Evolutionary conservation across 2,329 filamentous ascomycete species (phyloP).

Genomic region (Colletotrichum coccodes): DNA sequence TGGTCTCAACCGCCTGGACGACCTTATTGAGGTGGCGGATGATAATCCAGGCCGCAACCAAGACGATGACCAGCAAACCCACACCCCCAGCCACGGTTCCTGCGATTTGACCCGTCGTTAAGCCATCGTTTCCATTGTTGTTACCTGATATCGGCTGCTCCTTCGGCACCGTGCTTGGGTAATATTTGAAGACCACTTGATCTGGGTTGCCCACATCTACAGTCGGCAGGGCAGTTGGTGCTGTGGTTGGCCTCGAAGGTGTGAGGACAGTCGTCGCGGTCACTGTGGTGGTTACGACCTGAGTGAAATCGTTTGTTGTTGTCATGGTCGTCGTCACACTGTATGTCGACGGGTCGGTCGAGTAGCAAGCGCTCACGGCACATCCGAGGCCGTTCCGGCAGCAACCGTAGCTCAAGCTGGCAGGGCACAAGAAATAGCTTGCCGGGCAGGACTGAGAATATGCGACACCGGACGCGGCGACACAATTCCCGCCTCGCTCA

Average conservation of each 20-base stretch:
- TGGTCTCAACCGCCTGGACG: slow-evolving; percentile 49
- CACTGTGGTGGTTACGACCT: slow-evolving; percentile 50
- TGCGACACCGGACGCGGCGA: slow-evolving; percentile 53
- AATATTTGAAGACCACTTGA: slow-evolving; percentile 52
- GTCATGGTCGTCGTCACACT: slow-evolving; percentile 56
- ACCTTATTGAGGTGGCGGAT: slow-evolving; percentile 60
- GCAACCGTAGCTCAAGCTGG: slow-evolving; percentile 62
- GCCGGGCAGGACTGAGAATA: slow-evolving; percentile 53
- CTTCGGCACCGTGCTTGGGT: slow-evolving; percentile 57
- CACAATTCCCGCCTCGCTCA: slow-evolving; percentile 49
- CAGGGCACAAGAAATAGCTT: slow-evolving; percentile 59
- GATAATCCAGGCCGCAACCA: slow-evolving; percentile 59
- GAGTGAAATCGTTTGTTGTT: slow-evolving; percentile 53
- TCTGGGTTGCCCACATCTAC: slow-evolving; percentile 37
- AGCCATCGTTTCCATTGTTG: slow-evolving; percentile 40
- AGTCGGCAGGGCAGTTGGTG: slow-evolving; percentile 38
- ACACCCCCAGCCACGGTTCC: slow-evolving; percentile 65
- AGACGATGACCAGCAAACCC: slow-evolving; percentile 56
- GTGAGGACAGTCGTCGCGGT: slow-evolving; percentile 51
- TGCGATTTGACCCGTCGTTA: slow-evolving; percentile 55
- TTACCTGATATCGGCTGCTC: slow-evolving; percentile 42
- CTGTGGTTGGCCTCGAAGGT: slow-evolving; percentile 42
- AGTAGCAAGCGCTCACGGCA: slow-evolving; percentile 57
- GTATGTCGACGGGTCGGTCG: slow-evolving; percentile 56
- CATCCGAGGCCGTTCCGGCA: slow-evolving; percentile 62